Evolutionary conservation across 441 rosid species (phyloP).

Genomic region (Gossypium laxum): DNA sequence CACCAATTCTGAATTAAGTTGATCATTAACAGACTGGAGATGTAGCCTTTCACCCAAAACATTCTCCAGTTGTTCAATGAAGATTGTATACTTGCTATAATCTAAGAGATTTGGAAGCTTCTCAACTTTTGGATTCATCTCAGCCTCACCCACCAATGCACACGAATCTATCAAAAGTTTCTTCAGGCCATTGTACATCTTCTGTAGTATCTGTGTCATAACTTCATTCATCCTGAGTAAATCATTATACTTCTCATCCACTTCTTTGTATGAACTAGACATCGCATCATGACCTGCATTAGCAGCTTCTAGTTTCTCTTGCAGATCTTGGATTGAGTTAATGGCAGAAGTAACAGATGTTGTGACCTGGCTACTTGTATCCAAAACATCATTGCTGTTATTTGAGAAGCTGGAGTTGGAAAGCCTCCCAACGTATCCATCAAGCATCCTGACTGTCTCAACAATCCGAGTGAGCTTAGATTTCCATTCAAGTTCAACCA

Average conservation of each 20-base stretch:
- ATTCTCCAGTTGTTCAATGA: conserved; percentile 44
- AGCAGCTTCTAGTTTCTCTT: conserved; percentile 49
- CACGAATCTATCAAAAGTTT: conserved; percentile 41
- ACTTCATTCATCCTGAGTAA: conserved; percentile 41
- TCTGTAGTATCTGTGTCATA: conserved; percentile 30
- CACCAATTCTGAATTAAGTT: conserved; percentile 51
- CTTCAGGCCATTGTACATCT: conserved; percentile 39
- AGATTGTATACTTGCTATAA: conserved; percentile 32
- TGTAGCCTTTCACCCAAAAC: conserved; percentile 51
- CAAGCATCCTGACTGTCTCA: conserved; percentile 59
- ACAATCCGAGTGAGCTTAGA: conserved; percentile 35
- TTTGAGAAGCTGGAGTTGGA: conserved; percentile 18
- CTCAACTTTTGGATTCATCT: conserved; percentile 23
- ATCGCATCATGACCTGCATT: conserved; percentile 35
- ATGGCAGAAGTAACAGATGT: conserved; percentile 54
- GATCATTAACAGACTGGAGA: conserved; percentile 44
- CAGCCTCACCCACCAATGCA: conserved; percentile 31
- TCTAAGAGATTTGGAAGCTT: conserved; percentile 34
- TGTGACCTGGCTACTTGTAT: conserved; percentile 34
- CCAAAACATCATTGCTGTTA: conserved; percentile 30
- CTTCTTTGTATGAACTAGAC: conserved; percentile 34
- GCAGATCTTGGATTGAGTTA: conserved; percentile 46
- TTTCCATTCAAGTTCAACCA: conserved; percentile 49
- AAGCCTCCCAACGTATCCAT: conserved; percentile 33
- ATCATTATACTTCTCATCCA: conserved; percentile 39